Percentiles rank a stretch among this genome's conserved stretches.
Conservation (phyloP, 2,329 filamentous ascomycete species). For the Chlorencoelia australis region DNA sequence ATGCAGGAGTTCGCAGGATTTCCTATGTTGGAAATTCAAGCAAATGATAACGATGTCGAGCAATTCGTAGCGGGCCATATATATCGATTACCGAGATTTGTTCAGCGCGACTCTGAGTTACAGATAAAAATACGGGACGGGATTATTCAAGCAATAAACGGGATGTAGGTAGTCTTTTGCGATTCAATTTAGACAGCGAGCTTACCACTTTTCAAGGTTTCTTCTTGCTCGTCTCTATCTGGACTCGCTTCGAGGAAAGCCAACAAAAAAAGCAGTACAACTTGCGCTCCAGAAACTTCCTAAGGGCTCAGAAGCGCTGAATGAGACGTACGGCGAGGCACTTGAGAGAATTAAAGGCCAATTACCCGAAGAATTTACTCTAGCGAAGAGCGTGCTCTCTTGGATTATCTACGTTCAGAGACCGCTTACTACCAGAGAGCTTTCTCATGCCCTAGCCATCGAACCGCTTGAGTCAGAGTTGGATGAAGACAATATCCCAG, state of each 20-base stretch:
- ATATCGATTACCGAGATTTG: too few species aligned
- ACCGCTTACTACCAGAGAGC: conserved; percentile 27
- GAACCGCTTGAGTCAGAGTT: conserved; percentile 22
- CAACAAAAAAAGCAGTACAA: too few species aligned
- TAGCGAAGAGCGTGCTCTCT: conserved; percentile 6
- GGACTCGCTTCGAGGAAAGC: too few species aligned
- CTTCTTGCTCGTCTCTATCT: too few species aligned
- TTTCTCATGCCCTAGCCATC: conserved; percentile 35
- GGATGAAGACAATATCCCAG: conserved; percentile 17
- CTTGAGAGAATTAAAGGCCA: conserved; percentile 29
- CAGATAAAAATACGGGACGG: too few species aligned
- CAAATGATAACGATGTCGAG: conserved; percentile 26
- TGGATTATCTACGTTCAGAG: conserved; percentile 33
- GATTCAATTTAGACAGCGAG: too few species aligned
- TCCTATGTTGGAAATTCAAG: conserved; percentile 23
- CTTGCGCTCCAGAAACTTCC: too few species aligned
- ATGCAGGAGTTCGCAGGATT: conserved; percentile 13
- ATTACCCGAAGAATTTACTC: conserved; percentile 1
- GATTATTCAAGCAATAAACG: too few species aligned
- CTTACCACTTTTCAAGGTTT: too few species aligned
- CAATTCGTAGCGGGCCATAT: too few species aligned
- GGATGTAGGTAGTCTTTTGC: too few species aligned
- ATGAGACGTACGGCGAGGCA: conserved; percentile 29
- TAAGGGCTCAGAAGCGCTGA: conserved; percentile 5
- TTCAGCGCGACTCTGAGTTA: too few species aligned